Conservation (phyloP, 352 stramenopile genomes). For the Phytophthora pluvialis region DNA sequence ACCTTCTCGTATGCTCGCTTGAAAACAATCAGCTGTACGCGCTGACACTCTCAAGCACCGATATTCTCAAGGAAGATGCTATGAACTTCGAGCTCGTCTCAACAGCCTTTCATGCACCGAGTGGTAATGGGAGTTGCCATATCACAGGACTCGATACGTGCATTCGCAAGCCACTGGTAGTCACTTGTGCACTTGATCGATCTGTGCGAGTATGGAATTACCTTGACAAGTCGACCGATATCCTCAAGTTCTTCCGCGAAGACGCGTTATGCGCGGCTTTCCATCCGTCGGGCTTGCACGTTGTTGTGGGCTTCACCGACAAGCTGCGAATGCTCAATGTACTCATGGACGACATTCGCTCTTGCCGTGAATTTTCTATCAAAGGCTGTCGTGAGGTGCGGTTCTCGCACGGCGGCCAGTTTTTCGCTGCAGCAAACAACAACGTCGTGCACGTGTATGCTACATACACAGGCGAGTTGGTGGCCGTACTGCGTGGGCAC, state of each 20-base stretch:
- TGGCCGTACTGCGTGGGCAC: slow-evolving; percentile 76
- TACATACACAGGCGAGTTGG: slow-evolving; percentile 80
- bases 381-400: slow-evolving; percentile 92
- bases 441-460: slow-evolving; percentile 90
- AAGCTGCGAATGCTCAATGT: slow-evolving; percentile 95
- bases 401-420: slow-evolving; percentile 92
- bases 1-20: slow-evolving; percentile 89
- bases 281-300: slow-evolving; percentile 90
- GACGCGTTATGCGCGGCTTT: slow-evolving; percentile 90
- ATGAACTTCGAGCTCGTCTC: slow-evolving; percentile 94
- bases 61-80: slow-evolving; percentile 94
- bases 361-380: slow-evolving; percentile 92
- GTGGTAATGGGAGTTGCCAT: slow-evolving; percentile 56
- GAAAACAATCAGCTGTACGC: slow-evolving; percentile 92
- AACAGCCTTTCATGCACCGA: slow-evolving; percentile 88
- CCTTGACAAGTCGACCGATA: slow-evolving; percentile 90
- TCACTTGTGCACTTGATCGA: slow-evolving; percentile 91
- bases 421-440: slow-evolving; percentile 90
- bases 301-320: slow-evolving; percentile 93
- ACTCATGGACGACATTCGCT: slow-evolving; percentile 93
- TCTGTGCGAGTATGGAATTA: slow-evolving; percentile 96
- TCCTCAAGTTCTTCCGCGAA: slow-evolving; percentile 93
- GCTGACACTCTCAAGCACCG: slow-evolving; percentile 90
- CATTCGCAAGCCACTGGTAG: slow-evolving; percentile 91
- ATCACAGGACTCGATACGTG: slow-evolving; percentile 95